Base-by-base conservation (phyloP, 139 green algal species). In the Yamagishiella unicocca region DNA sequence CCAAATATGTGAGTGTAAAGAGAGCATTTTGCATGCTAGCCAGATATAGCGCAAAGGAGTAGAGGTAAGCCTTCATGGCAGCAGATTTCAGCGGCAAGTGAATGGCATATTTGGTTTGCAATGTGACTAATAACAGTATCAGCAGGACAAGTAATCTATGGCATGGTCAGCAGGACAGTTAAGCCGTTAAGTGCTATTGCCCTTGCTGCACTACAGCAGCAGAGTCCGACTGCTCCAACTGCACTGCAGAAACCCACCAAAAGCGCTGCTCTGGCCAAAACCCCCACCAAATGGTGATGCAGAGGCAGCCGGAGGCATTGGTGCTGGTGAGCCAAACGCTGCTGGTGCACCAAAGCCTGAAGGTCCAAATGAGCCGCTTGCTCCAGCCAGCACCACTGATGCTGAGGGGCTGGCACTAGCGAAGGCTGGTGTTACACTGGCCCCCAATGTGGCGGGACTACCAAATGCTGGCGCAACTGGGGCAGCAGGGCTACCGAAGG, bases 301-400 rank as follows among this genome's bases (percentile, higher is more conserved):
- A 12, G 80, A 31, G 1, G 80, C 62, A 1, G 80, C 80, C 0
- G 80, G 80, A 4, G 64, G 22, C 21, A 86, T 31, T 2, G 80
- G 80, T 8, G 80, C 80, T 5, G 82, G 82, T 29, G 66, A 80
- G 4, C 82, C 82, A 43, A 87, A 87, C 17, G 58, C 68, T 3
- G 46, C 10, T 1, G 45, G 82, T 37, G 66, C 67, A 1, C 82
- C 82, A 67, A 87, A 87, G 35, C 67, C 53, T 0, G 40, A 8
- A 33, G 31, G 31, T 25, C 62, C 62, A 31, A 72, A 77, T 1
- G 43, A 1, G 5, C 24, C 37, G 24, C 10, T 29, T 0, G 9
- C 35, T 1, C 54, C 2, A 19, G 82, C 67, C 0, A 67, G 82
- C 4, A 37, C 12, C 35, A 25, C 35, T 2, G 67, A 45, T 8